A percentile compares a stretch with the other conserved stretches of the same genome.
Evolutionary conservation across 352 stramenopile genomes (phyloP).

Genomic region (Phytophthora sojae): DNA sequence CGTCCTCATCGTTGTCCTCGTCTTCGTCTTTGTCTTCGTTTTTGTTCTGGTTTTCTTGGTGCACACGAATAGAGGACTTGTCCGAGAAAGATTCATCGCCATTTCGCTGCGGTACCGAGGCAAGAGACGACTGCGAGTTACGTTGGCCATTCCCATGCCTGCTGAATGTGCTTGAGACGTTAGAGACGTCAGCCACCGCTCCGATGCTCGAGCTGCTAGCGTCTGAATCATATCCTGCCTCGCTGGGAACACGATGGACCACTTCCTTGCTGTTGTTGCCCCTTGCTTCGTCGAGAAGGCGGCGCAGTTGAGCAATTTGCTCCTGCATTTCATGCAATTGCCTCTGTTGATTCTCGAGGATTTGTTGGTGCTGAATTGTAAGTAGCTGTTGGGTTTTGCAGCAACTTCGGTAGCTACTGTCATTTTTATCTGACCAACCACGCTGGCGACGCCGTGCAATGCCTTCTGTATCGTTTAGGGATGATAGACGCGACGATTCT

Average conservation of each 20-base stretch:
- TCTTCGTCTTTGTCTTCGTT: constrained; percentile 2
- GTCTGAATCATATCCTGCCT: constrained; percentile 33
- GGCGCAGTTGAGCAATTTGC: constrained; percentile 68
- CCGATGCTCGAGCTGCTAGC: constrained; percentile 35
- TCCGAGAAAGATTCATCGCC: constrained; percentile 13
- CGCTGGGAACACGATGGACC: constrained; percentile 1
- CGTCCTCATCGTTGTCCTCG: constrained; percentile 17
- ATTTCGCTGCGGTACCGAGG: constrained; percentile 20
- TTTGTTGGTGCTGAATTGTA: constrained; percentile 79
- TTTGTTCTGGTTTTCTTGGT: constrained; percentile 10
- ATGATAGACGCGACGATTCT: neutral
- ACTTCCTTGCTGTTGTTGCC: constrained; percentile 34
- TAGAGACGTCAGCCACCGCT: constrained; percentile 33
- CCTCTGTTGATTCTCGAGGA: constrained; percentile 76
- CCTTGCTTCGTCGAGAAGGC: constrained; percentile 43
- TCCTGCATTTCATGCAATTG: constrained; percentile 79
- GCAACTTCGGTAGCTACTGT: constrained; percentile 48
- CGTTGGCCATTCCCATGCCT: constrained; percentile 20
- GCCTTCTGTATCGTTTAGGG: constrained; percentile 17
- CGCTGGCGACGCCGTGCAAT: neutral
- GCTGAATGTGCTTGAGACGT: constrained; percentile 34
- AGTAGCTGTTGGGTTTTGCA: constrained; percentile 74
- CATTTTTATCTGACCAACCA: constrained; percentile 18
- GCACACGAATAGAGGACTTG: constrained; percentile 17
- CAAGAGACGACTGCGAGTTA: constrained; percentile 33